A percentile compares a stretch with the other conserved stretches of the same genome.
These are phyloP conservation scores for Crithidia thermophila DNA, from an alignment of 208 protist species.

Conservation along the genomic window DNA sequence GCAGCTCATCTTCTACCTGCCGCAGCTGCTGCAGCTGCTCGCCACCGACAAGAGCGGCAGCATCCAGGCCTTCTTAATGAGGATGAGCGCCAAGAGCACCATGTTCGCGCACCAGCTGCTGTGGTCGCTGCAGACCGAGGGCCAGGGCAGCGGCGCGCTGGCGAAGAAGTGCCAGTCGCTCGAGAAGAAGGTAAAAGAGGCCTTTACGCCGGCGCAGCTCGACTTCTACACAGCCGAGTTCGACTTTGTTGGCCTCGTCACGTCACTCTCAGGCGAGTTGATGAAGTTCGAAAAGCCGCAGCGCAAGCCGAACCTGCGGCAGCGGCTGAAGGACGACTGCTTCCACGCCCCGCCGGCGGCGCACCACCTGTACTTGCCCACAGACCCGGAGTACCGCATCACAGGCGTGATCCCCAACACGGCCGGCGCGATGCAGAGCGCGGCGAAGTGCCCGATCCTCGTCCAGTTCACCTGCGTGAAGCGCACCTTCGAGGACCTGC, in stretches of 20 bases:
- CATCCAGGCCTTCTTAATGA: constrained; percentile 58
- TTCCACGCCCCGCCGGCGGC: constrained; percentile 54
- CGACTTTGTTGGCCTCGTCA: constrained; percentile 71
- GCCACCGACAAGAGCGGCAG: constrained; percentile 56
- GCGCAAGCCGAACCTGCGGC: constrained; percentile 75
- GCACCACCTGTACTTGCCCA: constrained; percentile 87
- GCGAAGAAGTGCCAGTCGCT: constrained; percentile 52
- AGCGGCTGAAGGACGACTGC: constrained; percentile 59
- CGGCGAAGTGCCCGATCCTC: constrained; percentile 92
- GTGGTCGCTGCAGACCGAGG: constrained; percentile 82
- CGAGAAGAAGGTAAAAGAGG: constrained; percentile 31
- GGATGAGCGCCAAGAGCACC: constrained; percentile 59
- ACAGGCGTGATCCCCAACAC: constrained; percentile 71
- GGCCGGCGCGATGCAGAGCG: constrained; percentile 87
- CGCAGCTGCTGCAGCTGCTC: constrained; percentile 88
- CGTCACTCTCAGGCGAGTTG: constrained; percentile 81
- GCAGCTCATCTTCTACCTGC: constrained; percentile 90
- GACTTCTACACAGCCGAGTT: constrained; percentile 82
- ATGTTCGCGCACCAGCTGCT: constrained; percentile 91
- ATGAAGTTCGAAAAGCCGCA: constrained; percentile 76
- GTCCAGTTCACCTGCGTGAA: constrained; percentile 84
- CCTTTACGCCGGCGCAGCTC: constrained; percentile 50
- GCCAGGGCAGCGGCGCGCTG: constrained; percentile 47
- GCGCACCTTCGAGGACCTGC: constrained; percentile 46
- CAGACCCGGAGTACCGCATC: constrained; percentile 77